Percentiles rank a stretch among this genome's conserved stretches.
phyloP scores from a whole-genome alignment of 192 early-diverging fungal species.

The Blastocladiella britannica region DNA sequence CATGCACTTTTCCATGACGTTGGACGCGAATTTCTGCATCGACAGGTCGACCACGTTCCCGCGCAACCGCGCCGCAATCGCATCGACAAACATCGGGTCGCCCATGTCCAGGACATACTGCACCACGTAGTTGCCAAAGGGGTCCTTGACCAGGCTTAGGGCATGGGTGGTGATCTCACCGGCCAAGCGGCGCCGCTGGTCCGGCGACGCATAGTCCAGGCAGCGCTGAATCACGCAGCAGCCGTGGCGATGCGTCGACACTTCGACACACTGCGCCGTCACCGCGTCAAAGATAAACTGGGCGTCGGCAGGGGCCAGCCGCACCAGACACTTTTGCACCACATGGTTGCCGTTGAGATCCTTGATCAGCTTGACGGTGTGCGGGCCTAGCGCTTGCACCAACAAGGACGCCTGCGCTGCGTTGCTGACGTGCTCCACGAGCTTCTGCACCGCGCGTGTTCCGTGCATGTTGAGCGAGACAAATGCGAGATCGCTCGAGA shows the following conservation, averaged over 20 bases:
- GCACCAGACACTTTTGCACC: constrained; percentile 71
- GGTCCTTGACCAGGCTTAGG: constrained; percentile 61
- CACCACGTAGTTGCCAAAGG: constrained; percentile 82
- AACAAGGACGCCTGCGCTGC: constrained; percentile 40
- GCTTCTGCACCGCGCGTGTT: constrained; percentile 76
- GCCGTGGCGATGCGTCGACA: constrained; percentile 77
- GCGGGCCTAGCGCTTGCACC: constrained; percentile 39
- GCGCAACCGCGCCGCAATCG: constrained; percentile 49
- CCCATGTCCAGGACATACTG: constrained; percentile 73
- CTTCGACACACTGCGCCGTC: constrained; percentile 48
- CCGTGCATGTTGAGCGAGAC: constrained; percentile 83
- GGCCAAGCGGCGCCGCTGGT: constrained; percentile 56
- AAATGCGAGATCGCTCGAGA: constrained; percentile 48
- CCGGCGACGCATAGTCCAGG: constrained; percentile 54
- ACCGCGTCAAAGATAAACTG: constrained; percentile 78
- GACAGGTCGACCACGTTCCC: constrained; percentile 53
- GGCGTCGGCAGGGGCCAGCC: constrained; percentile 50
- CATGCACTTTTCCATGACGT: constrained; percentile 87
- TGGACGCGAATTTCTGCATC: constrained; percentile 78
- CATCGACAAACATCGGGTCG: constrained; percentile 41
- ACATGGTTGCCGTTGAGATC: constrained; percentile 86
- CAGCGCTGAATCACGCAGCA: constrained; percentile 82
- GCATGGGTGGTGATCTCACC: constrained; percentile 51
- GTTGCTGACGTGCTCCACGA: constrained; percentile 57
- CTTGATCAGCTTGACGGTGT: constrained; percentile 64